Base-by-base conservation (phyloP, 805 yeast genomes). In the Starmerella apicola region DNA sequence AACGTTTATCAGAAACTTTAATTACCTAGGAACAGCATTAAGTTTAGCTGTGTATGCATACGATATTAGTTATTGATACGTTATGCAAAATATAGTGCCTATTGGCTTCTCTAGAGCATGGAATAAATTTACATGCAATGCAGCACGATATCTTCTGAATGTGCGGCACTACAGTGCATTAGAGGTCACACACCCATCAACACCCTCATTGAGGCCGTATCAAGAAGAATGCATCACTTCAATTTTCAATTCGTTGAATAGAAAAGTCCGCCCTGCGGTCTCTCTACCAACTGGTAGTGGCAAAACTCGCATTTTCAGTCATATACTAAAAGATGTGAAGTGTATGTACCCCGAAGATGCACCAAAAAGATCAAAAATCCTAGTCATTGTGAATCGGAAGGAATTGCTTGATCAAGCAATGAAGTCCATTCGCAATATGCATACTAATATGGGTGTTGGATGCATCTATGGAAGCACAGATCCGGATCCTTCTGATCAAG, bases 231-330 rank as follows among this genome's bases (percentile, higher is more conserved):
- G 94, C 37, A 70, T 85, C 2, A 54, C 68, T 1, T 56, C 66
- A 0, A 74, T 86, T 25, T 49, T 74, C 1, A 49, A 57, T 0
- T 68, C 82, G 0, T 54, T 79, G 2, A 51, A 51, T 0, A 76
- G 78, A 1, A 50, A 58, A 2, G 58, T 66, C 16, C 64, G 91
- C 35, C 71, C 84, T 0, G 95, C 88, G 0, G 85, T 84, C 2
- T 79, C 84, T 22, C 58, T 86, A 28, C 94, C 95, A 12, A 88
- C 97, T 0, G 97, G 97, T 0, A 91, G 94, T 10, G 97, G 97
- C 4, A 86, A 86, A 52, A 86, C 96, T 0, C 83, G 84, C 10
- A 75, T 82, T 1, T 80, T 83, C 37, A 48, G 49, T 20, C 28
- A 52, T 21, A 41, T 62, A 18, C 37, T 61, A 18, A 36, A 42